Evolutionary conservation across 495 filamentous ascomycete genomes (phyloP), one percentile per base, ranked within the genome.

Genomic region (Neurospora sp.): DNA sequence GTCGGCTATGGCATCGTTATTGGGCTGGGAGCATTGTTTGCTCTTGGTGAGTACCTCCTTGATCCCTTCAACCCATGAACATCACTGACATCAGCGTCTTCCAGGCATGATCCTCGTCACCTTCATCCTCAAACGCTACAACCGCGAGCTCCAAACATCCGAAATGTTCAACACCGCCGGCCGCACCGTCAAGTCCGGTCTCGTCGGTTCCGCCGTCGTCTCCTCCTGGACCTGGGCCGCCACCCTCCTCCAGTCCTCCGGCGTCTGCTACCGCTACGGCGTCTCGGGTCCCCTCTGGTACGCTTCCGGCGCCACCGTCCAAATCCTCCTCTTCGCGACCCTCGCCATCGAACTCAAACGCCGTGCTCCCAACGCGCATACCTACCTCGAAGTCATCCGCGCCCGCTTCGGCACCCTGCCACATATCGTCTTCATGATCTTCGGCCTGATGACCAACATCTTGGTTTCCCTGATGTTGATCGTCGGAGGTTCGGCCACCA

Each of bases 111-210:
- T 89, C 70, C 79, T 90, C 69, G 92, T 92, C 37, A 96, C 93
- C 11, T 94, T 90, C 85, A 88, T 92, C 70, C 84, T 96, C 72
- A 93, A 91, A 79, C 85, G 92, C 78, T 98, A 97, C 79, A 95
- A 97, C 80, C 87, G 93, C 85, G 95, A 98, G 83, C 87, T 97
- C 8, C 94, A 97, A 83, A 98, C 95, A 1, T 96, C 93, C 0
- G 95, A 98, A 83, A 97, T 96, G 92, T 98, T 98, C 88, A 94
- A 89, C 74, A 98, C 95, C 3, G 95, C 95, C 69, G 95, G 95
- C 20, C 86, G 95, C 69, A 97, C 94, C 11, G 95, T 98, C 77
- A 98, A 97, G 78, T 94, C 93, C 14, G 95, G 95, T 70, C 85
- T 98, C 20, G 94, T 98, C n/a, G 93, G 93, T 5, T 92, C 92